phyloP scores from a whole-genome alignment of 306 rosid species.

The Lablab purpureus region DNA sequence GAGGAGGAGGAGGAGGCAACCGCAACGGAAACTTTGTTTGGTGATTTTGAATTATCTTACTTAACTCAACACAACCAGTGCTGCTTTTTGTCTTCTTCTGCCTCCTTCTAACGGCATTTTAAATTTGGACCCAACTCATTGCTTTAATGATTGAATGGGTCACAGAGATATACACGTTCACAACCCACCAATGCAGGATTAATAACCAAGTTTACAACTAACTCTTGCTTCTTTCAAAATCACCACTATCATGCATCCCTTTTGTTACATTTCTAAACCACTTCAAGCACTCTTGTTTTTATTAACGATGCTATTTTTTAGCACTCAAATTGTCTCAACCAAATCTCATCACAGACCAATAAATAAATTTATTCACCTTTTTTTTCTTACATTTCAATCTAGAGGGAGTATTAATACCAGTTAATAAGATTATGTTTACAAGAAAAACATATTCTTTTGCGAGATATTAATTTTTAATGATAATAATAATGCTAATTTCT shows the following conservation, averaged over 20 bases:
- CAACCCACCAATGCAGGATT: not conserved
- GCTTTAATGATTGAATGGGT: not conserved
- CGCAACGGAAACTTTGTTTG: conserved; percentile 44
- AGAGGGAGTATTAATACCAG: no score
- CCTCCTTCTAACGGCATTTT: conserved; percentile 36
- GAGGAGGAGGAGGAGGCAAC: conserved; percentile 18
- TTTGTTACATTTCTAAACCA: not conserved
- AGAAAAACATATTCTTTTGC: no score
- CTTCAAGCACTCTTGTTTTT: not conserved
- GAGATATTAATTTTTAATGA: no score
- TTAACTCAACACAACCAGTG: no score
- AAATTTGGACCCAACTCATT: not conserved
- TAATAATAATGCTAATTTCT: no score
- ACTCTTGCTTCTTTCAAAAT: not conserved
- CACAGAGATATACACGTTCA: not conserved
- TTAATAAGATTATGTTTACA: no score
- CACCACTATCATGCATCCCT: not conserved
- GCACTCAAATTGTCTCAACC: not conserved
- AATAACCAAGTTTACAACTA: no score
- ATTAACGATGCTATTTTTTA: not conserved
- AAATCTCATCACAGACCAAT: no score
- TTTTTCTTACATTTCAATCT: no score
- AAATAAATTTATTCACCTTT: no score
- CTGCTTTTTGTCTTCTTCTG: conserved; percentile 42
- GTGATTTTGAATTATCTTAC: not conserved